A percentile compares a stretch with the other conserved stretches of the same genome.
phyloP scores from a whole-genome alignment of 495 filamentous ascomycete genomes.

The Penicillium roqueforti region DNA sequence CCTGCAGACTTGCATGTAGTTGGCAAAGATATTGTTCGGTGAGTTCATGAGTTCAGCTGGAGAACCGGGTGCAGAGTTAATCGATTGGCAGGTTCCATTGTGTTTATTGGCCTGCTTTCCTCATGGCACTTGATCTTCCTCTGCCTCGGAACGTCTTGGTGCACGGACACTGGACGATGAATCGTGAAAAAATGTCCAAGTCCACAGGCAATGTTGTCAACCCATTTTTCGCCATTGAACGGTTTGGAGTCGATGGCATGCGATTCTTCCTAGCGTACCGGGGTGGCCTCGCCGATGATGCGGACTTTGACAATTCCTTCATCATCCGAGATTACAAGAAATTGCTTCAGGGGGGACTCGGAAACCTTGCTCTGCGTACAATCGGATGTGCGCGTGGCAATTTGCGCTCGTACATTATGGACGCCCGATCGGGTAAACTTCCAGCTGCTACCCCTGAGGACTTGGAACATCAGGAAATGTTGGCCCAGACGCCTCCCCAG shows the following conservation, averaged over 20 bases:
- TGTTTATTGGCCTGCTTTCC: conserved; percentile 96
- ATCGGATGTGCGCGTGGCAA: conserved; percentile 64
- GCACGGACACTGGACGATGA: conserved; percentile 94
- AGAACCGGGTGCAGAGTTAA: conserved; percentile 11
- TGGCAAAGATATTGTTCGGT: conserved; percentile 90
- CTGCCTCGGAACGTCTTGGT: conserved; percentile 78
- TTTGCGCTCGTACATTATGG: conserved; percentile 50
- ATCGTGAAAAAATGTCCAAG: conserved; percentile 89
- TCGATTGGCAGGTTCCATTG: conserved; percentile 66
- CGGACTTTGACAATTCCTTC: conserved; percentile 75
- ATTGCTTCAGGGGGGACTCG: conserved; percentile 64
- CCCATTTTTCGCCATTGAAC: conserved; percentile 84
- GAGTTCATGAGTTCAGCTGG: conserved; percentile 18
- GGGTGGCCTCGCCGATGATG: conserved; percentile 68
- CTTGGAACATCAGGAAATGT: conserved; percentile 27
- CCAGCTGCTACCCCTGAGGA: conserved; percentile 27
- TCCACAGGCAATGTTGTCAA: conserved; percentile 93
- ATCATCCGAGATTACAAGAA: conserved; percentile 79
- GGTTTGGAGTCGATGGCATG: conserved; percentile 83
- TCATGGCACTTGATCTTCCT: conserved; percentile 82
- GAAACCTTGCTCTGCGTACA: conserved; percentile 72
- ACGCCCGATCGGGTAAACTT: conserved; percentile 32
- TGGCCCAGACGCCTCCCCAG: conserved; percentile 32
- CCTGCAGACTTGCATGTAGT: conserved; percentile 89
- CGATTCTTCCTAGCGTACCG: conserved; percentile 80